Evolutionary conservation across 306 rosid species (phyloP).

Genomic region (Vachellia collinsii): DNA sequence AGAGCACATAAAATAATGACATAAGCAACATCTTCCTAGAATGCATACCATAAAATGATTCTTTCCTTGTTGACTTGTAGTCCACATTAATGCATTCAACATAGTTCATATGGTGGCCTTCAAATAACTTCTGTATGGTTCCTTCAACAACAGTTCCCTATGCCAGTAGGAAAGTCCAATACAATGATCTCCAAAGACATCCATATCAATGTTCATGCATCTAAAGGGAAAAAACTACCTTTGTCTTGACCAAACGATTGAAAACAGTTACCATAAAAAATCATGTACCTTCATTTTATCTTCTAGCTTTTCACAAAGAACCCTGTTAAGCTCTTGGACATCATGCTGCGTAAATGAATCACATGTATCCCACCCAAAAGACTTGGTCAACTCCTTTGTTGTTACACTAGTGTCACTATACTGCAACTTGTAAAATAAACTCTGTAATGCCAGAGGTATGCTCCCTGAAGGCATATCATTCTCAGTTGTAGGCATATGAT

Average conservation of each 20-base stretch:
- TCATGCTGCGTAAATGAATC: slow-evolving; percentile 98
- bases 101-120: slow-evolving; percentile 98
- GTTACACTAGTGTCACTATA: slow-evolving; percentile 86
- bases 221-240: slow-evolving; percentile 26
- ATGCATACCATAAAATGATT: slow-evolving; percentile 87
- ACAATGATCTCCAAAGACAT: slow-evolving; percentile 27
- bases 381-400: slow-evolving; percentile 89
- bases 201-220: slow-evolving; percentile 29
- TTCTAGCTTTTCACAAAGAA: slow-evolving; percentile 93
- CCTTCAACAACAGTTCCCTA: slow-evolving; percentile 99
- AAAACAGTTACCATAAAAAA: slow-evolving; percentile 24
- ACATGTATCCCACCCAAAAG: slow-evolving; percentile 95
- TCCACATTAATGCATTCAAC: slow-evolving; percentile 91
- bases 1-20: slow-evolving; percentile 1
- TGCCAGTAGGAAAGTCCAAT: slow-evolving; percentile 30
- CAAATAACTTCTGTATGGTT: slow-evolving; percentile 88
- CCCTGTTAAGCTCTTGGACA: slow-evolving; percentile 96
- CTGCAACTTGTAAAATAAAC: slow-evolving; percentile 94
- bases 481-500: slow-evolving; percentile 97
- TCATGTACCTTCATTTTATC: slow-evolving; percentile 88
- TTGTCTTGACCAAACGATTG: neutral
- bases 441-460: slow-evolving; percentile 92
- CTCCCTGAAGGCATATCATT: slow-evolving; percentile 95
- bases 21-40: slow-evolving; percentile 28
- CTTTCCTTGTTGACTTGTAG: slow-evolving; percentile 90